These are phyloP conservation scores for Cryphonectria carpinicola DNA, from an alignment of 2,329 filamentous ascomycete genomes.

Conservation along the genomic window DNA sequence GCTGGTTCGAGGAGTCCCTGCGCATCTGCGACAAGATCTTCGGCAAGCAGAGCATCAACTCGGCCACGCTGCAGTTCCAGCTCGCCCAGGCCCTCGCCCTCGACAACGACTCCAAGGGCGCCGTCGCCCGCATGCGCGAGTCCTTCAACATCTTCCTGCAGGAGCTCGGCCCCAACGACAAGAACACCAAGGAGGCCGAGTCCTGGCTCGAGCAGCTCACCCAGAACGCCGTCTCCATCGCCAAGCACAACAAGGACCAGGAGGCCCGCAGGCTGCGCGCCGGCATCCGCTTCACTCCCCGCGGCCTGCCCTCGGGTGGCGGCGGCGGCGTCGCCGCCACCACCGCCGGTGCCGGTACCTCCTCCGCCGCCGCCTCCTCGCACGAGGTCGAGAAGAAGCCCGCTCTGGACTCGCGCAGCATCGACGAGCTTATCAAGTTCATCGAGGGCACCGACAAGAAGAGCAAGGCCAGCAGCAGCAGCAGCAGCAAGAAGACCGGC, in stretches of 20 bases:
- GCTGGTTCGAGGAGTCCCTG: conserved; percentile 96
- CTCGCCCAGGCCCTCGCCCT: conserved; percentile 92
- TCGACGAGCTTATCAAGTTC: conserved; percentile 91
- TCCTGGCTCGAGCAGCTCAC: conserved; percentile 96
- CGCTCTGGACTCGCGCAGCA: conserved; percentile 75
- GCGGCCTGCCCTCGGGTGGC: conserved; percentile 53
- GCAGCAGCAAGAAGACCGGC: conserved; percentile 23
- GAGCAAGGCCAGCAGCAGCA: conserved; percentile 42
- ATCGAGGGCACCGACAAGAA: conserved; percentile 77
- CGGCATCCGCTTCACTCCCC: conserved; percentile 69
- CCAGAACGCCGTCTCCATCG: conserved; percentile 91
- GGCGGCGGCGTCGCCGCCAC: conserved; percentile 48
- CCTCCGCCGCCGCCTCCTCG: conserved; percentile 31
- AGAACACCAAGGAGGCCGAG: conserved; percentile 98
- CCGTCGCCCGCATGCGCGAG: conserved; percentile 92
- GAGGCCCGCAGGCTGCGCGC: conserved; percentile 75
- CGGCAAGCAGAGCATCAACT: conserved; percentile 87
- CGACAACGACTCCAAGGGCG: conserved; percentile 92
- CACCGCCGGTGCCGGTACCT: conserved; percentile 37
- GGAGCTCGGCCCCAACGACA: conserved; percentile 85
- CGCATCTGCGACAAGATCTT: conserved; percentile 87
- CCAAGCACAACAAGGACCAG: conserved; percentile 88
- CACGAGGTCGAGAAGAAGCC: conserved; percentile 32
- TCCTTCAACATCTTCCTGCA: conserved; percentile 93
- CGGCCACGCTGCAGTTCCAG: conserved; percentile 94